Base-by-base conservation (phyloP, 78 protist species). In the Cyanophora paradoxa region DNA sequence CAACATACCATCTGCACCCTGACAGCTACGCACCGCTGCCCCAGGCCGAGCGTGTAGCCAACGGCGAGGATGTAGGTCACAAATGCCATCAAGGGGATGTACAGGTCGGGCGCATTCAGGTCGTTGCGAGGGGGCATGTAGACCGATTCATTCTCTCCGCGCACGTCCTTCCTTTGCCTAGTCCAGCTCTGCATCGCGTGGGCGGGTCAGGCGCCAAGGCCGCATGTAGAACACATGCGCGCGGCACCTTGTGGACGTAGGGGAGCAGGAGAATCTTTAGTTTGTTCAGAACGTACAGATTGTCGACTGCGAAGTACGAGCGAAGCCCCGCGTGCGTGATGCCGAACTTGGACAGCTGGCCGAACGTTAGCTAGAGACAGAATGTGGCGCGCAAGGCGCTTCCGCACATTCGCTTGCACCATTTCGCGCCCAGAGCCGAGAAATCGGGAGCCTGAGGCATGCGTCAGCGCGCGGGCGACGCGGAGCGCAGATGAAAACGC, bases 81-180 rank as follows among this genome's bases (percentile, higher is more conserved):
- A 30, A 83, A 75, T 20, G 90, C 83, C 93, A 91, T 89, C 44
- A 68, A 37, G 10, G 95, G 95, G 20, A 91, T 78, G 65, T 91
- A 91, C 31, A 91, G 81, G 62, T 91, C 95, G 26, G 92, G 89
- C 37, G 91, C 87, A 58, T 91, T 82, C 44, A 86, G 54, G 44
- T 91, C 95, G 36, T 75, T 86, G 54, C 82, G 59, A 28, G 90
- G 83, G 36, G 86, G 87, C 24, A 84, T 71, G 62, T 48, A 81
- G 39, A 52, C n/a, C 17, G 34, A 19, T 64, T 14, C 48, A 61
- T 61, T 7, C 8, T 61, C 26, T 13, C 50, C 13, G 50, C 13
- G 50, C 13, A 13, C n/a, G 50, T 44, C 8, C 13, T 13, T 13
- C n/a, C 50, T 13, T 44, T 8, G 50, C 50, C 50, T 8, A 44